Evolutionary conservation across 441 rosid species (phyloP).

Genomic region (Populus hybrid): DNA sequence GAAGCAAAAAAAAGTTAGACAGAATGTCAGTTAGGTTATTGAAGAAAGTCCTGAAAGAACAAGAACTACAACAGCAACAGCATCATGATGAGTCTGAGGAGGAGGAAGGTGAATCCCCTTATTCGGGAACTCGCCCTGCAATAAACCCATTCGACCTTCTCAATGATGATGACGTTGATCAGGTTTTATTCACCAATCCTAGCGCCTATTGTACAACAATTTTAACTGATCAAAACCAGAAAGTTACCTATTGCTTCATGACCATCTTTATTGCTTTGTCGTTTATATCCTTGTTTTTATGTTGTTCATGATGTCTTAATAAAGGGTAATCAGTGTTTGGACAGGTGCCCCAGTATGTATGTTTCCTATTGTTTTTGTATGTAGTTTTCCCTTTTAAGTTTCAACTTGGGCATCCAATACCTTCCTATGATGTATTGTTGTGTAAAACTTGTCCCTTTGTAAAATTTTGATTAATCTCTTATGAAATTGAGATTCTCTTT

Average conservation of each 20-base stretch:
- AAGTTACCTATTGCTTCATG: background rate
- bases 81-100: constrained; percentile 36
- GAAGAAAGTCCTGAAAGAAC: constrained; percentile 74
- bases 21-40: constrained; percentile 73
- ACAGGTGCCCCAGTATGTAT: background rate
- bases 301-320: background rate
- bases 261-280: background rate
- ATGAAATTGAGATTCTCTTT: background rate
- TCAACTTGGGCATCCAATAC: background rate
- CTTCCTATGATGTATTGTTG: background rate
- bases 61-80: constrained; percentile 46
- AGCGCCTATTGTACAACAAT: background rate
- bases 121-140: constrained; percentile 34
- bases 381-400: background rate
- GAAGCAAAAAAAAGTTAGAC: background rate
- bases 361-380: background rate
- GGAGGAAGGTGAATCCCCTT: constrained; percentile 35
- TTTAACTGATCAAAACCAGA: background rate
- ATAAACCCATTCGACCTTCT: constrained; percentile 77
- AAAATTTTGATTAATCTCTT: background rate
- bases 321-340: background rate
- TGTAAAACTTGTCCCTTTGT: background rate
- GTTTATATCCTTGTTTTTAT: background rate
- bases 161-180: constrained; percentile 44
- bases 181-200: constrained; percentile 36